Base-by-base conservation (phyloP, 106 monocot species). In the Dioscorea zingiberensis region DNA sequence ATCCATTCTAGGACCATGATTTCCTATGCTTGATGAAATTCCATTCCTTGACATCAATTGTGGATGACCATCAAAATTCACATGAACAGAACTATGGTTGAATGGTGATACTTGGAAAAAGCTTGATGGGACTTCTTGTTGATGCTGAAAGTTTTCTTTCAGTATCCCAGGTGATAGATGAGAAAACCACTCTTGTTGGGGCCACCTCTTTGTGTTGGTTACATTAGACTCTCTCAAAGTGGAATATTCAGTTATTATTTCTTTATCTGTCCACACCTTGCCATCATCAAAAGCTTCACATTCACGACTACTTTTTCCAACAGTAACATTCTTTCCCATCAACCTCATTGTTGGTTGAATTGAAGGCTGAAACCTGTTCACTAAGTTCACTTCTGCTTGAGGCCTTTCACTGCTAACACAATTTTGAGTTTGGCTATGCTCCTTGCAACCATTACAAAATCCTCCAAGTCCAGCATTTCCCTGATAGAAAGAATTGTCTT, bases 321-420 rank as follows among this genome's bases (percentile, higher is more conserved):
- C 70, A 16, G 69, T 70, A 59, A 80, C 55, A 80, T 69, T 60
- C 61, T 74, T 74, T 16, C 79, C 79, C 79, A 80, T 80, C 74
- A 80, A 66, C 19, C 79, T 74, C 64, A 80, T 70, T 13, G 79
- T 80, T 54, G 79, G 65, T 25, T 49, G 67, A 19, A 29, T 47
- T 23, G 38, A 16, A 67, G 62, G 25, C 30, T 67, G 53, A 61
- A 54, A 65, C 48, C 58, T 26, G 59, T 6, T 12, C 16, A 64
- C 21, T n/a, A 19, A 54, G 48, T 29, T 29, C 22, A 45, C 46
- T 24, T 62, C 66, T 54, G 21, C 19, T 27, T 51, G 22, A 67
- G 12, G 11, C 14, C 14, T 67, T 51, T 71, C 25, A 13, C 22
- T 38, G 32, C 25, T 22, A 66, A 65, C 27, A 64, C 21, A 24